Conservation (phyloP, 176 grass and related monocot genomes). For the Aegilops speltoides region DNA sequence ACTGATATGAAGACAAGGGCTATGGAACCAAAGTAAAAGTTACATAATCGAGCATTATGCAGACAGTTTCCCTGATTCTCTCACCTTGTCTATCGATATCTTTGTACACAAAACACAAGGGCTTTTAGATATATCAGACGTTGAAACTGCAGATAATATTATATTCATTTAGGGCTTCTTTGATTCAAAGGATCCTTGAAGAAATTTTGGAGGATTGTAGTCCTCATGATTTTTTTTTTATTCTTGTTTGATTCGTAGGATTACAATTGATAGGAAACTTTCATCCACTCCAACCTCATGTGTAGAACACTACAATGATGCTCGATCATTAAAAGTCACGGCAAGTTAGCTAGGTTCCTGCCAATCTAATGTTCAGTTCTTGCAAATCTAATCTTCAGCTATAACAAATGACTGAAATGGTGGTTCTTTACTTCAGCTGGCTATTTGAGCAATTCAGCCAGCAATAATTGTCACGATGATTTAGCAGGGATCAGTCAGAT, state of each 20-base stretch:
- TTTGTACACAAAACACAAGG: background rate
- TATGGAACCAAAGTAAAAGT: background rate
- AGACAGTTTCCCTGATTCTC: slow-evolving; percentile 33
- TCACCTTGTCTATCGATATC: background rate
- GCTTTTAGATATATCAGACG: background rate
- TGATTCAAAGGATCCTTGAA: no score
- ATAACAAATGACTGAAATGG: background rate
- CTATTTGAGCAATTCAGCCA: no score
- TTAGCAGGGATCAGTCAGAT: background rate
- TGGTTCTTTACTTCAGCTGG: background rate
- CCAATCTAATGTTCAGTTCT: background rate
- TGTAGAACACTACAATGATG: no score
- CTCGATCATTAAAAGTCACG: no score
- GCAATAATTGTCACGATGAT: no score
- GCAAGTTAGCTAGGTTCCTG: no score
- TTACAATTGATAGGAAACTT: no score
- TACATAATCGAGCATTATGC: background rate
- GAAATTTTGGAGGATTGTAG: no score
- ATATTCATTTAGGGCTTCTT: no score
- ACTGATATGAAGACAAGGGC: background rate
- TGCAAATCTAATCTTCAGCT: background rate
- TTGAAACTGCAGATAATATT: background rate
- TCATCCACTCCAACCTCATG: no score
- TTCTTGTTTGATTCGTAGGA: no score
- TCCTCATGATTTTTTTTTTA: no score